Evolutionary conservation across 2,329 filamentous ascomycete species (phyloP).

Genomic region (Juglanconis sp.): DNA sequence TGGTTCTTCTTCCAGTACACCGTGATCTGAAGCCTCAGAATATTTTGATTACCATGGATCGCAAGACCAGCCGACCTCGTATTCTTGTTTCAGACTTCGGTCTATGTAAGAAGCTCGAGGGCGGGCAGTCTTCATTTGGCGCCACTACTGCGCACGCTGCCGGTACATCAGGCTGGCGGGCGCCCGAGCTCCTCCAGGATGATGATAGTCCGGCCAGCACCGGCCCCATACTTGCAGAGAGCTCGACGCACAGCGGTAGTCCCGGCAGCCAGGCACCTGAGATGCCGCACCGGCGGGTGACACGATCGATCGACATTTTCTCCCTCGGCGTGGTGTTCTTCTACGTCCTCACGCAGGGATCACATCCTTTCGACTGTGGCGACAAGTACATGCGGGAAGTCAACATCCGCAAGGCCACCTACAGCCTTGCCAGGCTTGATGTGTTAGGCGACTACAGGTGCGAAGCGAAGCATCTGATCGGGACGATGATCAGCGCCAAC

Average conservation of each 20-base stretch:
- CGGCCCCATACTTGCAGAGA: slow-evolving; percentile 43
- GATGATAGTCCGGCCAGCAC: slow-evolving; percentile 60
- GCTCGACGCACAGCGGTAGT: slow-evolving; percentile 58
- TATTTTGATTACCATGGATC: slow-evolving; percentile 75
- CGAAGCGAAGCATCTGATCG: slow-evolving; percentile 84
- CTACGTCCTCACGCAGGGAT: slow-evolving; percentile 91
- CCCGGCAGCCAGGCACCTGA: slow-evolving; percentile 49
- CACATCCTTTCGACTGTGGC: slow-evolving; percentile 90
- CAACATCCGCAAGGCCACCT: slow-evolving; percentile 90
- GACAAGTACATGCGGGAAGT: slow-evolving; percentile 94
- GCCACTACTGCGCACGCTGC: slow-evolving; percentile 91
- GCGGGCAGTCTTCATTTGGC: slow-evolving; percentile 89
- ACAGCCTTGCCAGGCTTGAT: slow-evolving; percentile 68
- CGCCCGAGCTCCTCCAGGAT: slow-evolving; percentile 84
- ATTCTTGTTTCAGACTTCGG: slow-evolving; percentile 97
- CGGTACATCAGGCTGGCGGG: slow-evolving; percentile 94
- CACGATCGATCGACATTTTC: slow-evolving; percentile 95
- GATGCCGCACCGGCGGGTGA: slow-evolving; percentile 57
- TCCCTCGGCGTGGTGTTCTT: slow-evolving; percentile 97
- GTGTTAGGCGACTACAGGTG: slow-evolving; percentile 77
- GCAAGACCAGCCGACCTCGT: slow-evolving; percentile 66
- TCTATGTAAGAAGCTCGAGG: slow-evolving; percentile 93
- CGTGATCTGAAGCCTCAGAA: slow-evolving; percentile 97
- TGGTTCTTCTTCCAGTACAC: slow-evolving; percentile 51
- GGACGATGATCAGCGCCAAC: slow-evolving; percentile 66